These are phyloP conservation scores for Vanilla planifolia DNA, from an alignment of 106 monocot species.

Conservation along the genomic window DNA sequence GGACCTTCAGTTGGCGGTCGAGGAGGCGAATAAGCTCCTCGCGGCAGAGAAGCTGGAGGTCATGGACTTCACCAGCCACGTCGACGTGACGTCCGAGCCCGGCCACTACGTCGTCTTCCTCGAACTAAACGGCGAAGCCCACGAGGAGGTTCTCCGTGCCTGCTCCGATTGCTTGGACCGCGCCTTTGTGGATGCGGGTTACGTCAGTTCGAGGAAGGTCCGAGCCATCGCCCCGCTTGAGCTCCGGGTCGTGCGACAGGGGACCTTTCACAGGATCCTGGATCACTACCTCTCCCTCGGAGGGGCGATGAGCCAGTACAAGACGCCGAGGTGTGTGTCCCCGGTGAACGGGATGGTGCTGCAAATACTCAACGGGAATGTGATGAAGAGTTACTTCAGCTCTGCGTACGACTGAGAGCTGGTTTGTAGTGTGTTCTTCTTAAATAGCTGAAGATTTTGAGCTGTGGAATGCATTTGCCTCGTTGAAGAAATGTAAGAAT, in stretches of 20 bases:
- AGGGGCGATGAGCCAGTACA: slow-evolving; percentile 71
- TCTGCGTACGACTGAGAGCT: slow-evolving; percentile 33
- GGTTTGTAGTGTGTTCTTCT: background rate
- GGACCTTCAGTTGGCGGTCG: slow-evolving; percentile 67
- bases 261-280: slow-evolving; percentile 77
- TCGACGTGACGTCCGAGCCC: slow-evolving; percentile 44
- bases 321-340: slow-evolving; percentile 58
- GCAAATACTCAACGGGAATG: slow-evolving; percentile 54
- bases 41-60: slow-evolving; percentile 71
- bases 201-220: slow-evolving; percentile 50
- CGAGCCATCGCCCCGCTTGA: slow-evolving; percentile 60
- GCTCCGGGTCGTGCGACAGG: slow-evolving; percentile 46
- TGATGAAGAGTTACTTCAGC: slow-evolving; percentile 45
- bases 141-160: slow-evolving; percentile 38
- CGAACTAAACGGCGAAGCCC: slow-evolving; percentile 58
- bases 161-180: slow-evolving; percentile 70
- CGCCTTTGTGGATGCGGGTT: slow-evolving; percentile 65
- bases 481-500: too few species aligned
- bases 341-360: slow-evolving; percentile 35
- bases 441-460: background rate
- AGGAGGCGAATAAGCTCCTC: slow-evolving; percentile 47
- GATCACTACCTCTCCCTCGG: slow-evolving; percentile 57
- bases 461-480: background rate
- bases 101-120: slow-evolving; percentile 88
- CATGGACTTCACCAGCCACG: slow-evolving; percentile 76